These are phyloP conservation scores for Penicillium coprophilum DNA, from an alignment of 495 filamentous ascomycete species.

Conservation along the genomic window DNA sequence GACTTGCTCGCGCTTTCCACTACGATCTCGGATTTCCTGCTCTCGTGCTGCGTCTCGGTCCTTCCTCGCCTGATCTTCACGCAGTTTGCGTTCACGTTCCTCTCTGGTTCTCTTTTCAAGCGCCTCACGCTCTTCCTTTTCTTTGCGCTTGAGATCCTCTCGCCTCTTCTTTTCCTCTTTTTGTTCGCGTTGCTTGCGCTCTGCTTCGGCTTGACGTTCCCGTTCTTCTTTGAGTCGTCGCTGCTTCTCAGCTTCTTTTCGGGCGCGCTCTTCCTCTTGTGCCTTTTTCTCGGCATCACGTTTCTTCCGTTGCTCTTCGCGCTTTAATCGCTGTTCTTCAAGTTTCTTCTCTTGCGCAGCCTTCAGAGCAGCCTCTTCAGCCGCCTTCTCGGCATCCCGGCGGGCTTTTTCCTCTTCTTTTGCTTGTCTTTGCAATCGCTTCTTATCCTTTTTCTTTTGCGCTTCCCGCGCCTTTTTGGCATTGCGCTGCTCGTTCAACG, in stretches of 20 bases:
- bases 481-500: slow-evolving; percentile 70
- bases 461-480: slow-evolving; percentile 93
- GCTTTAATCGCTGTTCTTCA: slow-evolving; percentile 75
- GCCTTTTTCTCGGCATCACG: slow-evolving; percentile 90
- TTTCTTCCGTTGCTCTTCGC: slow-evolving; percentile 88
- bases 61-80: slow-evolving; percentile 60
- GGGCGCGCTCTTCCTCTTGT: slow-evolving; percentile 79
- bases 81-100: slow-evolving; percentile 66
- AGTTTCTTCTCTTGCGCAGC: slow-evolving; percentile 75
- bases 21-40: slow-evolving; percentile 48
- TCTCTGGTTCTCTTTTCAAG: slow-evolving; percentile 65
- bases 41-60: slow-evolving; percentile 47
- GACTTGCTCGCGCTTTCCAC: slow-evolving; percentile 45
- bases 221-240: slow-evolving; percentile 77
- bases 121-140: slow-evolving; percentile 74
- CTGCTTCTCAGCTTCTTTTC: slow-evolving; percentile 77
- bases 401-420: slow-evolving; percentile 87
- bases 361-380: slow-evolving; percentile 76
- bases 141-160: slow-evolving; percentile 60
- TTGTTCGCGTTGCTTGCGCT: slow-evolving; percentile 70
- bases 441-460: slow-evolving; percentile 89
- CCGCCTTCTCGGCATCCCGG: slow-evolving; percentile 84
- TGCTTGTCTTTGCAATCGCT: slow-evolving; percentile 75
- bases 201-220: slow-evolving; percentile 73
- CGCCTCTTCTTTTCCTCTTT: slow-evolving; percentile 72